Evolutionary conservation across 1,139 yeast species (phyloP).

Genomic region (Diutina catenulata): DNA sequence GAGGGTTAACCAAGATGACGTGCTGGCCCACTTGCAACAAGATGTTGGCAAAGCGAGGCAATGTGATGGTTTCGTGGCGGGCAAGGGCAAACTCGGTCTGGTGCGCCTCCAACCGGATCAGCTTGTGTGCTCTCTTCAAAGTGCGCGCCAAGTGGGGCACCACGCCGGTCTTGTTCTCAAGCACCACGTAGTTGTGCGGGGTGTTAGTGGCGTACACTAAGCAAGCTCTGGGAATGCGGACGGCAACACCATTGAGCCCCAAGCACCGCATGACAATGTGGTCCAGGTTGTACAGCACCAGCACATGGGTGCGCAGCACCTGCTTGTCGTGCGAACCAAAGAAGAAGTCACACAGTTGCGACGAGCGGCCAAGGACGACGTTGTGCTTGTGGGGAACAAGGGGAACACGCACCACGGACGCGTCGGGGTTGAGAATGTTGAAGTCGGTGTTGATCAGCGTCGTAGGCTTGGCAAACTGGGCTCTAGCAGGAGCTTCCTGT

Average conservation of each 20-base stretch:
- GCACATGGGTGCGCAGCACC: conserved; percentile 60
- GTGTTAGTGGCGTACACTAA: conserved; percentile 16
- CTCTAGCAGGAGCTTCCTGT: conserved; percentile 8
- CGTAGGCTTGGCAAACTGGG: conserved; percentile 6
- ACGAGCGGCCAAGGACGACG: conserved; percentile 50
- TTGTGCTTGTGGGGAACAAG: conserved; percentile 15
- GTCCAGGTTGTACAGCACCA: conserved; percentile 15
- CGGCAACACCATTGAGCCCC: conserved; percentile 62
- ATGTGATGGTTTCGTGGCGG: conserved; percentile 38
- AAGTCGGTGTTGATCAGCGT: conserved; percentile 19
- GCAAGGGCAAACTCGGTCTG: conserved; percentile 48
- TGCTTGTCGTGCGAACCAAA: conserved; percentile 39
- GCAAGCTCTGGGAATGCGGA: conserved; percentile 44
- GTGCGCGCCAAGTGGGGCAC: neutral
- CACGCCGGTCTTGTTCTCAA: conserved; percentile 14
- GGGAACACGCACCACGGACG: conserved; percentile 26
- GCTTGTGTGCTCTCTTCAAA: conserved; percentile 12
- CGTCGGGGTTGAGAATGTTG: conserved; percentile 29
- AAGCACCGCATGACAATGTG: conserved; percentile 38
- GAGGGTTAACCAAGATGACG: conserved; percentile 41
- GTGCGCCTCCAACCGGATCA: conserved; percentile 30
- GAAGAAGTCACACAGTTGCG: conserved; percentile 47
- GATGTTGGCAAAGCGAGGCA: conserved; percentile 47
- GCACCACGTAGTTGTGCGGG: conserved; percentile 20
- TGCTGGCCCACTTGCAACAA: conserved; percentile 54